Evolutionary conservation across 768 basidiomycete species (phyloP), one percentile per base, ranked within the genome.

Genomic region (Saitozyma podzolica): DNA sequence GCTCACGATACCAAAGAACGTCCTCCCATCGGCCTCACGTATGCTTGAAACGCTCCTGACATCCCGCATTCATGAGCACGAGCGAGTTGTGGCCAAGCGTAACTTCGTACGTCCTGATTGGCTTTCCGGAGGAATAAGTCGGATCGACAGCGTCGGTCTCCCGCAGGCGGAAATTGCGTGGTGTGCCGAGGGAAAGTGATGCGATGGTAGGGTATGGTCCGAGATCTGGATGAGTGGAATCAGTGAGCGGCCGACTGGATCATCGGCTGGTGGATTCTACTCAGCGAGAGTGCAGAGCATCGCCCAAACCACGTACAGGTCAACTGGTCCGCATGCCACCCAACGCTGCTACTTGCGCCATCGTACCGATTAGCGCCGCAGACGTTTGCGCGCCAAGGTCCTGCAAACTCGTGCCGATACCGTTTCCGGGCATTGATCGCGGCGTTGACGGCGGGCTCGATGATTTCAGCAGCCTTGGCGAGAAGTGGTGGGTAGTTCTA

Each of bases 201-300:
- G 78, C 80, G 57, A 80, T 80, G 0, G 78, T 78, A 0, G 74
- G 64, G 55, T 78, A 79, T 20, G 80, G 80, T 2, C 80, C 80
- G 13, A 80, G 77, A 62, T 80, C 77, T 80, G 14, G 7, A 19
- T 39, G 40, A 42, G 43, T 52, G 45, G 45, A 11, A 6, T 52
- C 42, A n/a, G 39, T 10, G 16, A 29, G 13, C 19, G 37, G 50
- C n/a, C 50, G 50, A 50, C 20, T 51, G 5, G 29, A 29, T 5
- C 5, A 5, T 2, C 5, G 29, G 29, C 29, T 29, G 29, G 29
- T 29, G 29, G 5, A 29, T 29, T 29, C 5, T 5, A 29, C 29
- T 29, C 29, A 5, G 29, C 29, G 29, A 29, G 29, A 29, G 5
- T 2, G 29, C 29, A 5, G 29, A 29, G 2, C 29, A 19, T 13